phyloP scores from a whole-genome alignment of 129 eudicot genomes.

The Artemisia tridentata region DNA sequence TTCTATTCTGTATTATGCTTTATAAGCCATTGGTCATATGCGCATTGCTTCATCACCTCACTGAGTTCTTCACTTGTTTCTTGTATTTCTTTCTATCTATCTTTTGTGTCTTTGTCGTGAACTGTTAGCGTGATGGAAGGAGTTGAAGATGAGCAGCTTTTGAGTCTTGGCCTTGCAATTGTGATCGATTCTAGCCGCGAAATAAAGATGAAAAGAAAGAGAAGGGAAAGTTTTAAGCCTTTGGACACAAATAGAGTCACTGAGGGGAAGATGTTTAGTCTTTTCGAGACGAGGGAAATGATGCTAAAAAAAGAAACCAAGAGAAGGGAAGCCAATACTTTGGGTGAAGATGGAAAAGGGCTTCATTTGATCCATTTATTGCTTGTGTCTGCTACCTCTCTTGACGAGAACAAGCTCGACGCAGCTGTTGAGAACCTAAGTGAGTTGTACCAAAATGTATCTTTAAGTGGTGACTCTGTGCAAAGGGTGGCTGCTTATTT shows the following conservation, averaged over 20 bases:
- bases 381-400: slow-evolving; percentile 61
- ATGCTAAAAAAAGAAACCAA: slow-evolving; percentile 47
- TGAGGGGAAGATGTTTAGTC: slow-evolving; percentile 58
- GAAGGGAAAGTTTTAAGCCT: slow-evolving; percentile 22
- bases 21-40: slow-evolving; percentile 18
- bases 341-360: slow-evolving; percentile 46
- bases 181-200: slow-evolving; percentile 37
- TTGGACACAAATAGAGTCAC: slow-evolving; percentile 27
- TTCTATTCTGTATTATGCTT: slow-evolving; percentile 16
- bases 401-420: slow-evolving; percentile 42
- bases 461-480: slow-evolving; percentile 60
- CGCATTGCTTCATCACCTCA: background rate
- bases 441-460: slow-evolving; percentile 50
- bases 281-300: slow-evolving; percentile 56
- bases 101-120: background rate
- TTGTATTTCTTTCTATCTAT: background rate
- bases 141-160: slow-evolving; percentile 40
- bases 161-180: slow-evolving; percentile 58
- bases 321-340: slow-evolving; percentile 13
- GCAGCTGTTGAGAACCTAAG: slow-evolving; percentile 44
- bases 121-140: slow-evolving; percentile 35
- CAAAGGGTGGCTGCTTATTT: slow-evolving; percentile 89
- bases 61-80: background rate
- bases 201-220: slow-evolving; percentile 42
- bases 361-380: slow-evolving; percentile 68